Conservation (phyloP, 208 protist genomes). For the Porcisia deanei region DNA sequence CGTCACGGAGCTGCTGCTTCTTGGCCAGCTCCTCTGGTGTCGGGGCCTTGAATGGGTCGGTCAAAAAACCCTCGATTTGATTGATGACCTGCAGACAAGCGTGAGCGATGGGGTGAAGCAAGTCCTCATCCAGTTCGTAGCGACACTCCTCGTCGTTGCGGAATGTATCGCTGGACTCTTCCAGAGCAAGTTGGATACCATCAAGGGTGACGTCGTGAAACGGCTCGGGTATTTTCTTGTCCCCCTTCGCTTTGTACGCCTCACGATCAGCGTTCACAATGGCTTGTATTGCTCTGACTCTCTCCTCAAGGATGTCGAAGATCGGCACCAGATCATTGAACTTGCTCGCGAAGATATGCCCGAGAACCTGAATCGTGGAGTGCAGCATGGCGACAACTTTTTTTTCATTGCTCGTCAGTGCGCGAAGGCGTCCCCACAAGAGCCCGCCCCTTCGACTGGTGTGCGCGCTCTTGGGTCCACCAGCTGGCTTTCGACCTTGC, state of each 20-base stretch:
- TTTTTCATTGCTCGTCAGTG: slow-evolving; percentile 66
- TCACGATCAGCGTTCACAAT: slow-evolving; percentile 66
- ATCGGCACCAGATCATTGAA: slow-evolving; percentile 80
- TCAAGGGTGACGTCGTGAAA: slow-evolving; percentile 66
- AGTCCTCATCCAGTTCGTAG: slow-evolving; percentile 85
- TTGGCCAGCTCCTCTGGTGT: slow-evolving; percentile 49
- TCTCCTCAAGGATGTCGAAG: slow-evolving; percentile 61
- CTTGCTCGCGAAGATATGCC: slow-evolving; percentile 68
- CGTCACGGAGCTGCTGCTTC: slow-evolving; percentile 61
- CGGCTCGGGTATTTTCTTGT: slow-evolving; percentile 53
- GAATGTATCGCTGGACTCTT: slow-evolving; percentile 49
- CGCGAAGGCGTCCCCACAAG: slow-evolving; percentile 58
- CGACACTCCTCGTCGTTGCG: slow-evolving; percentile 75
- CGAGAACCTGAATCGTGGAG: slow-evolving; percentile 77
- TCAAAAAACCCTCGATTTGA: slow-evolving; percentile 80
- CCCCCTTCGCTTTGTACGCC: slow-evolving; percentile 43
- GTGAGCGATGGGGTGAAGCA: slow-evolving; percentile 86
- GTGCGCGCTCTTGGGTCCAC: neutral
- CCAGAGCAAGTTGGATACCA: slow-evolving; percentile 37
- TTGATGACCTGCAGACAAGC: slow-evolving; percentile 76
- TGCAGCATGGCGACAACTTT: slow-evolving; percentile 64
- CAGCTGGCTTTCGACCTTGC: neutral
- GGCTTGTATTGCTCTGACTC: slow-evolving; percentile 39
- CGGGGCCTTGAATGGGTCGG: slow-evolving; percentile 52
- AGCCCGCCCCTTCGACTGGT: slow-evolving; percentile 7